Evolutionary conservation across 2,329 filamentous ascomycete species (phyloP).

Genomic region (Monascus ruber): DNA sequence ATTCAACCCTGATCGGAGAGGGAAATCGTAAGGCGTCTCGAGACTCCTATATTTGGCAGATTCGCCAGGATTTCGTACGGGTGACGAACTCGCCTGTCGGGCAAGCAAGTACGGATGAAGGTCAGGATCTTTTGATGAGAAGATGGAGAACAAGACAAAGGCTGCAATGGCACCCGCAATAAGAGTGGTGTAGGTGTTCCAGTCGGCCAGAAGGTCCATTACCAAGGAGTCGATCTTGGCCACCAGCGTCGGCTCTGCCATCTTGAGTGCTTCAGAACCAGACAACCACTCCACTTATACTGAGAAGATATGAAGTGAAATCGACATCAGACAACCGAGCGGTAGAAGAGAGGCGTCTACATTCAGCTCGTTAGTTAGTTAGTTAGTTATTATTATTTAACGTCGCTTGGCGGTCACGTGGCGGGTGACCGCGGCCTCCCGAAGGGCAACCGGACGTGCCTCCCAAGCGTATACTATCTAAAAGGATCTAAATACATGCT

Average conservation of each 20-base stretch:
- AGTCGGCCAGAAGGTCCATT: constrained; percentile 59
- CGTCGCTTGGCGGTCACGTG: no score
- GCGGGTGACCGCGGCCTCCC: no score
- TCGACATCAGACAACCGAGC: no score
- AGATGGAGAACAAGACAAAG: constrained; percentile 59
- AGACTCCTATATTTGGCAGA: constrained; percentile 78
- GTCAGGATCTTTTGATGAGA: constrained; percentile 69
- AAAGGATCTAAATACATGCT: no score
- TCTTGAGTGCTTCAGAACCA: constrained; percentile 8
- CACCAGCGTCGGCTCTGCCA: constrained; percentile 43
- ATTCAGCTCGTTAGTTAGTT: no score
- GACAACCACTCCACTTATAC: no score
- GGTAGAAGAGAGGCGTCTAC: no score
- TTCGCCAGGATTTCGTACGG: constrained; percentile 72
- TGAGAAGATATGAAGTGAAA: no score
- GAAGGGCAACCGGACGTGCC: no score
- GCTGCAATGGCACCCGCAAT: constrained; percentile 56
- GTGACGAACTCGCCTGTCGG: constrained; percentile 66
- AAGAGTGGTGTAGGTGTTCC: constrained; percentile 69
- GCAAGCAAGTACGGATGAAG: constrained; percentile 84
- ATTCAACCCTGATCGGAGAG: constrained; percentile 63
- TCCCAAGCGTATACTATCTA: no score
- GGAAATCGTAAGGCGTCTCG: constrained; percentile 73
- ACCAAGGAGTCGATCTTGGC: constrained; percentile 61
- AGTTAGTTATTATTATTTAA: no score